A percentile compares a stretch with the other conserved stretches of the same genome.
Conservation (phyloP, 169 alveolate genomes). For the Cryptosporidium baileyi region DNA sequence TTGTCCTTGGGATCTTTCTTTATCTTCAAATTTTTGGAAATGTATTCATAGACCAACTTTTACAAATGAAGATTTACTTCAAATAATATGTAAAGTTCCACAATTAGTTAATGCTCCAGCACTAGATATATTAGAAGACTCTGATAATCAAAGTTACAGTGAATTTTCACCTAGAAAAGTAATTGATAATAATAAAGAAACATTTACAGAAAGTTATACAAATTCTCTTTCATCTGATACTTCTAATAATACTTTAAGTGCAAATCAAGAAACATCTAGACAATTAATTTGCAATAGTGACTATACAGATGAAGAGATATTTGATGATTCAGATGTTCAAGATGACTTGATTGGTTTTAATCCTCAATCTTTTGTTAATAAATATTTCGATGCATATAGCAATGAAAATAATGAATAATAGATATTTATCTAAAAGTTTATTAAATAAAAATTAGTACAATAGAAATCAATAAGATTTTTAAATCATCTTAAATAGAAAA, state of each 20-base stretch:
- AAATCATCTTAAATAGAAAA: not conserved
- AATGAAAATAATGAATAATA: not conserved
- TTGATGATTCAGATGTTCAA: conserved; percentile 18
- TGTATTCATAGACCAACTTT: conserved; percentile 70
- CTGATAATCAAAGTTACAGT: not conserved
- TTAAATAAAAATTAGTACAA: not conserved
- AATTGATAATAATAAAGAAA: conserved; percentile 1
- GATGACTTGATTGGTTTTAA: conserved; percentile 23
- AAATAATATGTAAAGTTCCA: conserved; percentile 65
- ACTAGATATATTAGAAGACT: conserved; percentile 56
- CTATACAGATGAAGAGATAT: conserved; percentile 47
- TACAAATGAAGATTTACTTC: conserved; percentile 74
- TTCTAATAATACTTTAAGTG: not conserved
- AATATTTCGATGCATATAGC: conserved; percentile 9
- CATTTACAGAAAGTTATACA: not conserved
- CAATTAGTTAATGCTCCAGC: conserved; percentile 71
- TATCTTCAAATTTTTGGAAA: conserved; percentile 71
- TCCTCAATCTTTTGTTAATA: conserved; percentile 29
- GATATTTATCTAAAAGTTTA: not conserved
- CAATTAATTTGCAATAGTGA: conserved; percentile 27
- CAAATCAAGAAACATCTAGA: not conserved
- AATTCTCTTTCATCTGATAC: not conserved
- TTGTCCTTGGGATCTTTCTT: conserved; percentile 75
- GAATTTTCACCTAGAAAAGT: not conserved
- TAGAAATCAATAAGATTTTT: not conserved